Conservation (phyloP, 192 early-diverging fungal species). For the Linderina pennispora region DNA sequence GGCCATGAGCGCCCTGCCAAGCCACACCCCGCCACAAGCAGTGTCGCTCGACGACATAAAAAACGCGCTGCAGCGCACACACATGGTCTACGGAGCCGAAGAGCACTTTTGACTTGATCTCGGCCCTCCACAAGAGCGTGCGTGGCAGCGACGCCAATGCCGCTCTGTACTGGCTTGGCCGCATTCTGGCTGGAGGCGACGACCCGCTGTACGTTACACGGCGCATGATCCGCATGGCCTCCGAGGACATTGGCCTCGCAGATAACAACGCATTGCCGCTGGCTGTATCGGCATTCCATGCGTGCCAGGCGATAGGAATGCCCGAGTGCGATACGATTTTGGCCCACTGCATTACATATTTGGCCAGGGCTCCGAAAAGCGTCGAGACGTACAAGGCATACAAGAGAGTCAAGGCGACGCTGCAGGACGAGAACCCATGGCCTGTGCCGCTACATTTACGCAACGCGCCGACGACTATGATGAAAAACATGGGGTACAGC, state of each 20-base stretch:
- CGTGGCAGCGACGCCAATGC: constrained; percentile 79
- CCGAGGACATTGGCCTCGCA: constrained; percentile 85
- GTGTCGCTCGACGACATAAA: neutral
- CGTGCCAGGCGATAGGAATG: constrained; percentile 85
- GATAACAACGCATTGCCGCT: constrained; percentile 71
- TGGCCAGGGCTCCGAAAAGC: constrained; percentile 78
- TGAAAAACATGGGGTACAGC: constrained; percentile 79
- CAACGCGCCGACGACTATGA: constrained; percentile 76
- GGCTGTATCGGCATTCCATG: constrained; percentile 69
- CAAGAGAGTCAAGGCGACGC: constrained; percentile 54
- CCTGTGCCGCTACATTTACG: constrained; percentile 84
- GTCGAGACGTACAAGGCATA: constrained; percentile 77
- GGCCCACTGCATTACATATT: constrained; percentile 70
- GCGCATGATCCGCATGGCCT: constrained; percentile 73
- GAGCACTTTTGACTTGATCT: constrained; percentile 89
- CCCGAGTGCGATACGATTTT: constrained; percentile 86
- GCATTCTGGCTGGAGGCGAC: constrained; percentile 87
- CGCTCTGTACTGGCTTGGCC: constrained; percentile 81
- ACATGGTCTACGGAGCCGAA: constrained; percentile 78
- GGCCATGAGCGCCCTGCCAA: constrained; percentile 25
- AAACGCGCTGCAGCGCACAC: constrained; percentile 67
- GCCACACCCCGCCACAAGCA: neutral
- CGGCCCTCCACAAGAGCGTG: constrained; percentile 83
- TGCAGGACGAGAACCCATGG: constrained; percentile 56
- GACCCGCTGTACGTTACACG: constrained; percentile 84